Base-by-base conservation (phyloP, 176 grass and related monocot species). In the Hordeum vulgare region DNA sequence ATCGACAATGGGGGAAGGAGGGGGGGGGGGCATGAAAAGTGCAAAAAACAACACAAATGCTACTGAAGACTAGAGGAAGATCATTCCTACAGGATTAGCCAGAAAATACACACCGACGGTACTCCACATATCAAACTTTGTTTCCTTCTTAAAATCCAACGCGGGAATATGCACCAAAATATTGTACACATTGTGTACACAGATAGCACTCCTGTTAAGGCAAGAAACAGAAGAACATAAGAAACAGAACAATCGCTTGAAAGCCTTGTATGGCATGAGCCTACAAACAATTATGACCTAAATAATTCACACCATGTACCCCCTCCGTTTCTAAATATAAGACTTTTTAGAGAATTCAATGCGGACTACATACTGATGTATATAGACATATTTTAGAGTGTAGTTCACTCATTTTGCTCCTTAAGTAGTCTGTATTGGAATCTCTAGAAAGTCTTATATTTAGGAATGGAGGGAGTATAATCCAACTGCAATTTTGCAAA, bases 121-220 rank as follows among this genome's bases (percentile, higher is more conserved):
- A 80, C 89, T 93, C 93, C 89, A 98, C 87, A 93, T 93, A 68
- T 92, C 83, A 78, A 85, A 91, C 47, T 60, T 57, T 85, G 77
- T 72, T 85, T 95, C 96, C 63, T 88, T 85, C 51, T 91, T 75
- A 61, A 86, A 62, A 67, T 93, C 89, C 83, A 91, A 67, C 9
- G 71, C 51, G 81, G 93, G 93, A 68, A 91, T 64, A 84, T 80
- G 76, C 8, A 24, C 90, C 76, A 98, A 91, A 62, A 91, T 59
- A 42, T 85, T 85, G 82, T 95, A 88, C 62, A 91, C 83, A 61
- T 93, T 94, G 72, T 29, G 68, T 75, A 93, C 83, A 86, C n/a
- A 71, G 66, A 82, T 72, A 33, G 81, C 85, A 18, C 49, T 25
- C 78, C 89, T 98, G 89, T 64, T 72, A 89, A 56, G 20, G 53